A percentile compares a stretch with the other conserved stretches of the same genome.
These are phyloP conservation scores for Lonicera japonica DNA, from an alignment of 129 eudicot species.

Conservation along the genomic window DNA sequence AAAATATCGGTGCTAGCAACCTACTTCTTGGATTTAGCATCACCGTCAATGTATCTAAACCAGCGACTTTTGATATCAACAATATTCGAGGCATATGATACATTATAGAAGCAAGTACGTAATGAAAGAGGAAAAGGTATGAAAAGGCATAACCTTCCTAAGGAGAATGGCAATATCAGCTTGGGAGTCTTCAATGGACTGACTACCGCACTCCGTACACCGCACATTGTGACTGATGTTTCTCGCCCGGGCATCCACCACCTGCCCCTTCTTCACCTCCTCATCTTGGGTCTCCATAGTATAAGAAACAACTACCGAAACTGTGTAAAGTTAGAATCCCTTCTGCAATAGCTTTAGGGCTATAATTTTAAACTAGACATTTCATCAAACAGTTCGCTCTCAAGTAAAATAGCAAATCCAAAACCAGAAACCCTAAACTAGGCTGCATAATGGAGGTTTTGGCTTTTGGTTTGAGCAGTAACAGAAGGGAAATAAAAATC, in stretches of 20 bases:
- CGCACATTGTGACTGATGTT: constrained; percentile 88
- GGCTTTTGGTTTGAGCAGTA: too few species aligned
- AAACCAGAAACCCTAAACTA: neutral
- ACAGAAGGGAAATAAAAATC: too few species aligned
- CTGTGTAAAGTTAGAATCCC: too few species aligned
- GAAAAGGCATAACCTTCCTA: constrained; percentile 51
- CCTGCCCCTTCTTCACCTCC: constrained; percentile 46
- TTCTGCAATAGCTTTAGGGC: neutral
- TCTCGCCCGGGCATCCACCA: constrained; percentile 81
- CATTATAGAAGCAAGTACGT: too few species aligned
- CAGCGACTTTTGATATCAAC: too few species aligned
- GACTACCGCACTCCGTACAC: constrained; percentile 91
- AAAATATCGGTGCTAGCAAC: too few species aligned
- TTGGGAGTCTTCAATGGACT: constrained; percentile 95
- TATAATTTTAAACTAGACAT: constrained; percentile 21
- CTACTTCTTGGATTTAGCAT: too few species aligned
- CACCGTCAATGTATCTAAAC: too few species aligned
- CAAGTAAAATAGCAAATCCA: too few species aligned
- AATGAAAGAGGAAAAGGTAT: neutral
- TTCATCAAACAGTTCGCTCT: constrained; percentile 22
- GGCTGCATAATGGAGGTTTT: too few species aligned
- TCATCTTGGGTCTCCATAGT: constrained; percentile 59
- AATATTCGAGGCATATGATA: too few species aligned
- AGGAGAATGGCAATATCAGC: constrained; percentile 89
- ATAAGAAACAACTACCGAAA: too few species aligned